phyloP scores from a whole-genome alignment of 129 eudicot species.

The Erigeron canadensis region DNA sequence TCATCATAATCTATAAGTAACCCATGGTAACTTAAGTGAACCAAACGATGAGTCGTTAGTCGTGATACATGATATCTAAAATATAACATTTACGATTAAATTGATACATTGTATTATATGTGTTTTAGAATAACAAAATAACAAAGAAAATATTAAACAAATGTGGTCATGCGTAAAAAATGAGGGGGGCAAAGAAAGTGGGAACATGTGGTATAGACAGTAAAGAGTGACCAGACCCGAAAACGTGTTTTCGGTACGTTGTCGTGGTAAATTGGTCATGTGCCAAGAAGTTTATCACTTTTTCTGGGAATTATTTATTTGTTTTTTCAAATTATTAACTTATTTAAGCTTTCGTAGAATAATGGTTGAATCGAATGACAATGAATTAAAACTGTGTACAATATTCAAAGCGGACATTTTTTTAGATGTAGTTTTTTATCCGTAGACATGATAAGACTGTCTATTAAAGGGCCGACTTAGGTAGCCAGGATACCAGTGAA shows the following conservation, averaged over 20 bases:
- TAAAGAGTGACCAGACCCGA: constrained; percentile 27
- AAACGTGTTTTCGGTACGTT: constrained; percentile 36
- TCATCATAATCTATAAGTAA: too few species aligned
- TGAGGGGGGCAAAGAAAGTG: constrained; percentile 25
- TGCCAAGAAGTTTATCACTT: background rate
- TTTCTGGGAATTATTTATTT: constrained; percentile 13
- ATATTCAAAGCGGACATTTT: too few species aligned
- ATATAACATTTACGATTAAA: too few species aligned
- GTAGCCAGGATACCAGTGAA: too few species aligned
- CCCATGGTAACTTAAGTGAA: too few species aligned
- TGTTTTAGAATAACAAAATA: background rate
- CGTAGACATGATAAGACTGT: too few species aligned
- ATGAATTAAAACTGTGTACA: too few species aligned
- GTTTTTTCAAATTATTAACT: background rate
- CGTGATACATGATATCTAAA: too few species aligned
- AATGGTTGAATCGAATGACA: background rate
- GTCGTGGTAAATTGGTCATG: constrained; percentile 27
- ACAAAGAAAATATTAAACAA: too few species aligned
- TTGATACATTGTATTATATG: background rate
- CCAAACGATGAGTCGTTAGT: background rate
- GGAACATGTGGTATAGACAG: constrained; percentile 27
- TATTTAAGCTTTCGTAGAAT: background rate
- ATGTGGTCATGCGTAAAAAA: constrained; percentile 23
- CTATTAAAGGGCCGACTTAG: too few species aligned
- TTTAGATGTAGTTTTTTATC: too few species aligned